Evolutionary conservation across 23 red algal genomes (phyloP), one percentile per base, ranked within the genome.

Genomic region (Chondrus crispus): DNA sequence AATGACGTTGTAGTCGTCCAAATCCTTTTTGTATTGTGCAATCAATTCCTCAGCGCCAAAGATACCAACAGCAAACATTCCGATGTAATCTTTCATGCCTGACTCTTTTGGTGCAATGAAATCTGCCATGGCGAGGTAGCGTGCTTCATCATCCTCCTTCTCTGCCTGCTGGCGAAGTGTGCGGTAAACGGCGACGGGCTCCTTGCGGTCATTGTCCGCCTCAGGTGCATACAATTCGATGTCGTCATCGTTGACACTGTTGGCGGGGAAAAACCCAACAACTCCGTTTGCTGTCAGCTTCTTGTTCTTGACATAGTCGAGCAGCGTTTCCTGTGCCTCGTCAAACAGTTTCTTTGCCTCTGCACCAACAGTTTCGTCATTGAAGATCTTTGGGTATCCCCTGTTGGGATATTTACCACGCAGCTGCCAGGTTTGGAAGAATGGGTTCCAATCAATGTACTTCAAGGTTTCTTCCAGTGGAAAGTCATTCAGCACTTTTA

Each of bases 371-470:
- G 53, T 80, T 46, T 89, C 88, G 77, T 96, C 94, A 3, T 96
- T 91, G 81, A 96, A 96, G 37, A 96, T 96, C 81, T 96, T 96
- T 29, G 94, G 94, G 53, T 96, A 96, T 19, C 86, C 86, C 45
- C 94, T 82, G 80, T 96, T 96, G 9, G 94, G 94, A 45, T 96
- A 96, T 87, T 96, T 96, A 38, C 94, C 94, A 30, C 94, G 49
- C 50, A 96, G 72, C 72, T 96, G 94, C 94, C 94, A 96, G n/a
- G 85, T 90, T 51, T 93, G 87, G 94, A 96, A 96, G 79, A 96
- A 96, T 46, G 94, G 94, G 70, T 95, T 95, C 93, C 93, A 95
- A 68, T 95, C 93, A 32, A 95, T 88, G 66, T 89, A 95, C 20
- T 72, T 9, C 13, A 90, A 45, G 35, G 87, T 44, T 29, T 84